phyloP scores from a whole-genome alignment of 257 asterid species.

The Ballota nigra region DNA sequence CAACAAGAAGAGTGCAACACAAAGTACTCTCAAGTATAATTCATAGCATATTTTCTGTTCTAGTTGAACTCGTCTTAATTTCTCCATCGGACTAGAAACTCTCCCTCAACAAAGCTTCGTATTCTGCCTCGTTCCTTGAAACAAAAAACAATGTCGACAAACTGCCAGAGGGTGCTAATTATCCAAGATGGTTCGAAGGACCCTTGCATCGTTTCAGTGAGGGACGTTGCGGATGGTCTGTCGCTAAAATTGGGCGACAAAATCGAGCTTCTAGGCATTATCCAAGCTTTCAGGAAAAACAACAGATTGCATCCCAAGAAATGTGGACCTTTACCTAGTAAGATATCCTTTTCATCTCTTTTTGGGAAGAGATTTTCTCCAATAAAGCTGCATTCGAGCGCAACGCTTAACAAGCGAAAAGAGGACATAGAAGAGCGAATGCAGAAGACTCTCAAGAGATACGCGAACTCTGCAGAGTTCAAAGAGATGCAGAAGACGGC shows the following conservation, averaged over 20 bases:
- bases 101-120: not conserved
- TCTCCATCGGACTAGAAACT: not conserved
- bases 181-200: constrained; percentile 48
- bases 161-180: constrained; percentile 36
- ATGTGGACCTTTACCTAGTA: constrained; percentile 26
- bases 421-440: constrained; percentile 31
- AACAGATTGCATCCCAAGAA: not conserved
- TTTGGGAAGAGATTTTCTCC: constrained; percentile 4
- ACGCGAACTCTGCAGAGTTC: constrained; percentile 22
- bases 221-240: constrained; percentile 22
- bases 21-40: not conserved
- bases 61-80: not conserved
- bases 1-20: not conserved
- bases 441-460: constrained; percentile 20
- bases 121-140: not conserved
- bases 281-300: constrained; percentile 30
- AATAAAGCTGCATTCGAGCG: constrained; percentile 42
- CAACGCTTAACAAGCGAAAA: constrained; percentile 37
- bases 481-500: constrained; percentile 31
- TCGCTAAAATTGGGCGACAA: constrained; percentile 33
- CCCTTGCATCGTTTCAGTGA: constrained; percentile 19
- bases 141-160: constrained; percentile 24
- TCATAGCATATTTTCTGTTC: not conserved
- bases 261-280: constrained; percentile 38
- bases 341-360: not conserved